Percentiles rank a stretch among this genome's conserved stretches.
These are phyloP conservation scores for Laetiporus sulphureus DNA, from an alignment of 1,284 basidiomycete genomes.

Conservation along the genomic window DNA sequence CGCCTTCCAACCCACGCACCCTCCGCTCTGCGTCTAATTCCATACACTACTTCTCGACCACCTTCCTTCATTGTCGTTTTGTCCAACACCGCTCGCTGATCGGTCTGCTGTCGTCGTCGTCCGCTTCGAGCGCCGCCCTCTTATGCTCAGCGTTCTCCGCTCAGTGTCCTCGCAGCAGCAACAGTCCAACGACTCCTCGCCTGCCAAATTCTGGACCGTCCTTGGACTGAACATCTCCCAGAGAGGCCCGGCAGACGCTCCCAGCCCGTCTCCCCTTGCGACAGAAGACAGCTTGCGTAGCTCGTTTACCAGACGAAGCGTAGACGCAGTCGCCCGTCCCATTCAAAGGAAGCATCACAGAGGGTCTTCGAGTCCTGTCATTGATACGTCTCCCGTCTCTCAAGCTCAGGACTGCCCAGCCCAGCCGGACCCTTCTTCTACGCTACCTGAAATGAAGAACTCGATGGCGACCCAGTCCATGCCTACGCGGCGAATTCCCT, in stretches of 20 bases:
- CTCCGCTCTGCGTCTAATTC: conserved; percentile 21
- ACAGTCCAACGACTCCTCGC: too few species aligned
- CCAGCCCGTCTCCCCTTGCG: conserved; percentile 12
- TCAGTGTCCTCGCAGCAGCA: conserved; percentile 28
- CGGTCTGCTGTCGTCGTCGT: conserved; percentile 13
- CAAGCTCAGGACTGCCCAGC: conserved; percentile 18
- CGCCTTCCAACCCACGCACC: conserved; percentile 27
- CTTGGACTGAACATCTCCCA: conserved; percentile 30
- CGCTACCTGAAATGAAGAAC: conserved; percentile 31
- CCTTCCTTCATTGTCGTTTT: conserved; percentile 12
- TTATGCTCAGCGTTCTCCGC: conserved; percentile 35
- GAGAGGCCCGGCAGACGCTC: conserved; percentile 14
- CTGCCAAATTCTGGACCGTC: conserved; percentile 36
- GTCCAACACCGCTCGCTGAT: conserved; percentile 9
- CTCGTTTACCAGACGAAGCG: conserved; percentile 20
- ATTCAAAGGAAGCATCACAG: conserved; percentile 19
- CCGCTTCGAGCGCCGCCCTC: conserved; percentile 11
- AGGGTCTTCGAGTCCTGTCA: conserved; percentile 22
- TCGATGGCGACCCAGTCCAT: conserved; percentile 29
- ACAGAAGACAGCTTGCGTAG: conserved; percentile 13
- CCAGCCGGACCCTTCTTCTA: conserved; percentile 17
- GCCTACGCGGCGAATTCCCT: conserved; percentile 20
- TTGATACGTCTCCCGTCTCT: conserved; percentile 33
- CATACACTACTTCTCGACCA: conserved; percentile 17
- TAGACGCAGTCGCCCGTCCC: conserved; percentile 20